A percentile compares a stretch with the other conserved stretches of the same genome.
Evolutionary conservation across 768 basidiomycete species (phyloP).

Genomic region (Botryobasidium botryosum): DNA sequence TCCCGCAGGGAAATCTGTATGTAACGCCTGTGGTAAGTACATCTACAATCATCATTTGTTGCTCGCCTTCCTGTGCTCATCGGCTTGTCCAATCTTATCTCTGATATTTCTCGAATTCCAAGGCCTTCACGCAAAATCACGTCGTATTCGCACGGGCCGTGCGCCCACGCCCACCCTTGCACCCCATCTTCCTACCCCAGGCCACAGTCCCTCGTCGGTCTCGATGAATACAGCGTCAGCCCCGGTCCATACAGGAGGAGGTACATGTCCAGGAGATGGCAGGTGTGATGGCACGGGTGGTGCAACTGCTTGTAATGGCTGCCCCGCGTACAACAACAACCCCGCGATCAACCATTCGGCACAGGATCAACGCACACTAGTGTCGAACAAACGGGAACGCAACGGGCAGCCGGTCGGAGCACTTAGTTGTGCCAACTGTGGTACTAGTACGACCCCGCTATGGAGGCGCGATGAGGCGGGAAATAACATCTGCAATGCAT

Average conservation of each 20-base stretch:
- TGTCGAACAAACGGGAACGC: too few relatives aligned
- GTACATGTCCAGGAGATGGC: slow-evolving; percentile 95
- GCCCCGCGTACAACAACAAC: slow-evolving; percentile 89
- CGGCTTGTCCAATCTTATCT: not conserved
- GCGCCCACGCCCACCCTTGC: not conserved
- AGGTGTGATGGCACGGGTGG: slow-evolving; percentile 97
- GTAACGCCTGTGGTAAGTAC: slow-evolving; percentile 83
- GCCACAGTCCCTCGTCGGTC: not conserved
- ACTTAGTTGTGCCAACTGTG: slow-evolving; percentile 18
- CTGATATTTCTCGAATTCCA: not conserved
- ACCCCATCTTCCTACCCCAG: not conserved
- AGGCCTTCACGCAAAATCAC: slow-evolving; percentile 1
- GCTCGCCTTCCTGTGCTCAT: not conserved
- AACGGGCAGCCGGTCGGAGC: too few relatives aligned
- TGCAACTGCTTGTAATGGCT: slow-evolving; percentile 80
- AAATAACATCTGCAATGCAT: slow-evolving; percentile 29
- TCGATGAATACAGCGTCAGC: too few relatives aligned
- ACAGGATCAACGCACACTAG: too few relatives aligned
- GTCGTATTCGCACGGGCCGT: slow-evolving; percentile 6
- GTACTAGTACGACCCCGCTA: slow-evolving; percentile 24
- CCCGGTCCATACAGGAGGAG: not conserved
- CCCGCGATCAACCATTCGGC: not conserved
- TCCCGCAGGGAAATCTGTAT: slow-evolving; percentile 83
- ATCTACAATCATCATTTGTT: slow-evolving; percentile 13
- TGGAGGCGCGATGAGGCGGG: slow-evolving; percentile 30